These are phyloP conservation scores for Colletotrichum higginsianum DNA, from an alignment of 2,329 filamentous ascomycete species.

Conservation along the genomic window DNA sequence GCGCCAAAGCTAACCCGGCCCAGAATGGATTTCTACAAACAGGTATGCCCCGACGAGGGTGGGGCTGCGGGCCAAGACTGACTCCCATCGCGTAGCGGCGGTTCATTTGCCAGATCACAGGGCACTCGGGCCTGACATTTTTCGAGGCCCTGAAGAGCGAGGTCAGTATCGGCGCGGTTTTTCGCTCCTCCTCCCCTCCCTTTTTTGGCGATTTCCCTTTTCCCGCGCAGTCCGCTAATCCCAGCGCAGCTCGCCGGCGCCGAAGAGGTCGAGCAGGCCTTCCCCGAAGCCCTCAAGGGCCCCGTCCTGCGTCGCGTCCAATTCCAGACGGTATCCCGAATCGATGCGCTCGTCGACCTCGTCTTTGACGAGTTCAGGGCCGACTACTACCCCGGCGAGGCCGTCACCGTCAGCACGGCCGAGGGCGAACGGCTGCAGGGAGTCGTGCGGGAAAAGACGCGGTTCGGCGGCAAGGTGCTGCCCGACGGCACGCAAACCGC, in stretches of 20 bases:
- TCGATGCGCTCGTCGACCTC: conserved; percentile 83
- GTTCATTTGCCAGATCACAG: conserved; percentile 97
- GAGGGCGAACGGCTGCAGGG: conserved; percentile 81
- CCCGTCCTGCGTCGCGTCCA: conserved; percentile 93
- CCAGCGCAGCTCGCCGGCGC: conserved; percentile 78
- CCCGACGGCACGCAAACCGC: conserved; percentile 79
- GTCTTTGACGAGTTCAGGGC: conserved; percentile 86
- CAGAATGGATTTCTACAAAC: conserved; percentile 94
- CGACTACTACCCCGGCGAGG: conserved; percentile 92
- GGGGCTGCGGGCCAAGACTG: conserved; percentile 39
- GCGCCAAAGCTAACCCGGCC: conserved; percentile 49
- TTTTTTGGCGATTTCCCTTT: too few species aligned
- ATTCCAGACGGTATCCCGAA: conserved; percentile 88
- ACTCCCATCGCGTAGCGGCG: conserved; percentile 70
- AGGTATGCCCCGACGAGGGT: conserved; percentile 68
- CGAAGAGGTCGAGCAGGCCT: conserved; percentile 89
- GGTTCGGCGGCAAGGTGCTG: conserved; percentile 74
- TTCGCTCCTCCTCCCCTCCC: too few species aligned
- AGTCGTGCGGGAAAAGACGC: conserved; percentile 87
- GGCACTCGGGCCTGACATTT: conserved; percentile 90
- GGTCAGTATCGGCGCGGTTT: conserved; percentile 67
- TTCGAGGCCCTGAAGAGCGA: conserved; percentile 94
- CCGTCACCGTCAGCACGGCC: conserved; percentile 80
- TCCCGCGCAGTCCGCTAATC: conserved; percentile 22
- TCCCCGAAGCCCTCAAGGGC: conserved; percentile 91